These are phyloP conservation scores for Elymus sibiricus DNA, from an alignment of 176 grass and related monocot species.

Conservation along the genomic window DNA sequence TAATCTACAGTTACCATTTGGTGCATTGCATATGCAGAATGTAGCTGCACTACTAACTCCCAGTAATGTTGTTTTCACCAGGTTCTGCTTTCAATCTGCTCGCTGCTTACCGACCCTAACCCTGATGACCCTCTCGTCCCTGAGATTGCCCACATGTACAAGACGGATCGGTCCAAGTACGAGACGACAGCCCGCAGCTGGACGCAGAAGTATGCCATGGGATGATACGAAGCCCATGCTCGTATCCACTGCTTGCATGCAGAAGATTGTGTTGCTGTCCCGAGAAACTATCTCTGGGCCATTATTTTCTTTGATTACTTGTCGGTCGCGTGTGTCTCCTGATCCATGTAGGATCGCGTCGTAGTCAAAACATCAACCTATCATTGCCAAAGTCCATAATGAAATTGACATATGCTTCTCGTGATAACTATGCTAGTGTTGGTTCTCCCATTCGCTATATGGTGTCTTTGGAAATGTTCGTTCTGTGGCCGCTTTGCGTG, in stretches of 20 bases:
- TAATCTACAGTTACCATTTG: neutral
- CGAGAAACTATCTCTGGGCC: slow-evolving; percentile 27
- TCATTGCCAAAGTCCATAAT: slow-evolving; percentile 30
- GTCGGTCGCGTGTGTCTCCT: slow-evolving; percentile 22
- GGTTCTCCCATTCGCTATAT: slow-evolving; percentile 19
- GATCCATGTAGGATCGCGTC: slow-evolving; percentile 38
- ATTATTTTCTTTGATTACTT: slow-evolving; percentile 36
- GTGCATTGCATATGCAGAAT: neutral
- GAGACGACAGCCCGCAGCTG: slow-evolving; percentile 65
- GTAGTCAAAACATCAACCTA: slow-evolving; percentile 40
- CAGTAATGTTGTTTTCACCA: neutral
- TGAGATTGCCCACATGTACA: slow-evolving; percentile 77
- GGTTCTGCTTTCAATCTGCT: slow-evolving; percentile 78
- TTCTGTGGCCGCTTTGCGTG: neutral
- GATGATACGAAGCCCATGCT: slow-evolving; percentile 26
- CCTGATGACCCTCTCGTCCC: slow-evolving; percentile 71
- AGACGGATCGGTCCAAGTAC: slow-evolving; percentile 52
- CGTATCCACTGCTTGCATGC: slow-evolving; percentile 19
- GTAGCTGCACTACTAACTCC: neutral
- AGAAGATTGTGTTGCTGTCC: slow-evolving; percentile 34
- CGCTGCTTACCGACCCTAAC: slow-evolving; percentile 65
- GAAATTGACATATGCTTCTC: slow-evolving; percentile 36
- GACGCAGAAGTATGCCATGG: slow-evolving; percentile 76
- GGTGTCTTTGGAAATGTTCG: neutral
- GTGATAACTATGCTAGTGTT: slow-evolving; percentile 30